Evolutionary conservation across 768 basidiomycete genomes (phyloP).

Genomic region (Rubroboletus pulcherrimus): DNA sequence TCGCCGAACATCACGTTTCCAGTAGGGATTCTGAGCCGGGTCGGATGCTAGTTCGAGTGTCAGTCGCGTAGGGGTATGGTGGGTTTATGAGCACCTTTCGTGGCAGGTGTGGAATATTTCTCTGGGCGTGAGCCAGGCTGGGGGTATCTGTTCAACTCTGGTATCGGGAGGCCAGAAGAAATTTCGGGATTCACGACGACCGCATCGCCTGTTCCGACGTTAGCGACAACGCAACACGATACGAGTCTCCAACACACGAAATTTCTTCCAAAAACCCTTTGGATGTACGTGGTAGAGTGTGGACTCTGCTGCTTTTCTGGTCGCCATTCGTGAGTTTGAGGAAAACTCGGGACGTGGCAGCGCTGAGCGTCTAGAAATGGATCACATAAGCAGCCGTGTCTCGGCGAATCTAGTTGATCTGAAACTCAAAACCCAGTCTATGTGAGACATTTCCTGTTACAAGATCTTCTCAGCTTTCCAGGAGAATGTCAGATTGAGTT

Average conservation of each 20-base stretch:
- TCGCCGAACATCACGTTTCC: constrained; percentile 92
- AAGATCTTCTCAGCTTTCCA: background rate
- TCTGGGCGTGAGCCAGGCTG: constrained; percentile 88
- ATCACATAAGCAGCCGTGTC: constrained; percentile 16
- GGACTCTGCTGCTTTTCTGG: constrained; percentile 79
- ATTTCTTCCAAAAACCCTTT: constrained; percentile 96
- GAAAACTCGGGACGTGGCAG: constrained; percentile 6
- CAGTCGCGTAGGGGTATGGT: constrained; percentile 5
- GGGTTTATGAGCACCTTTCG: constrained; percentile 55
- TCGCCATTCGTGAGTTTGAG: constrained; percentile 50
- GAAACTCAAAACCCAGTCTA: background rate
- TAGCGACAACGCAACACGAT: background rate
- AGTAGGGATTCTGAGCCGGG: constrained; percentile 87
- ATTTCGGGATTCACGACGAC: constrained; percentile 87
- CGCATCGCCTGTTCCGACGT: constrained; percentile 60
- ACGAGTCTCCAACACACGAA: constrained; percentile 52
- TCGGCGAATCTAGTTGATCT: background rate
- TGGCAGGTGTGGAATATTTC: constrained; percentile 82
- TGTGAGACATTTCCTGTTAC: background rate
- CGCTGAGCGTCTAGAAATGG: background rate
- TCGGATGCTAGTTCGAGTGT: constrained; percentile 61
- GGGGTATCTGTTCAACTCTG: constrained; percentile 70
- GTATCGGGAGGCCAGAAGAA: constrained; percentile 82
- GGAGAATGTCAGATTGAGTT: background rate
- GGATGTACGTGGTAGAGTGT: constrained; percentile 88